A percentile compares a stretch with the other conserved stretches of the same genome.
phyloP scores from a whole-genome alignment of 139 green algal genomes.

The Volvox reticuliferus region DNA sequence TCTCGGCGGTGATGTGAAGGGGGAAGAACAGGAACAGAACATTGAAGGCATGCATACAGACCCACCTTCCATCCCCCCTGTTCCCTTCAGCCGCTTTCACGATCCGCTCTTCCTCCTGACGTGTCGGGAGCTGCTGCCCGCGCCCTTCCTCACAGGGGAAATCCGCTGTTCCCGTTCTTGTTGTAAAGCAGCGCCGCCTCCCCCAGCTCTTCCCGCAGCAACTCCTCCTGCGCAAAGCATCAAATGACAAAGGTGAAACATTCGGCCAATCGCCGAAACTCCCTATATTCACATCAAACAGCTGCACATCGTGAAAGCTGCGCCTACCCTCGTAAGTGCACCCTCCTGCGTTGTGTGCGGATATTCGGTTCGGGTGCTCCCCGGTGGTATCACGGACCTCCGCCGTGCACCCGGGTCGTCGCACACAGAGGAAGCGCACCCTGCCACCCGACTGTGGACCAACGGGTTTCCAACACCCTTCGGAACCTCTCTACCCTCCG shows the following conservation, averaged over 20 bases:
- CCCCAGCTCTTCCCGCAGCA: conserved; percentile 13
- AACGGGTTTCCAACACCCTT: not conserved
- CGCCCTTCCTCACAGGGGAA: not conserved
- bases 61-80: no score
- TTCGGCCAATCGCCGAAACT: not conserved
- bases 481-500: not conserved
- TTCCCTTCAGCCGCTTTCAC: no score
- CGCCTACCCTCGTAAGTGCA: not conserved
- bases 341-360: not conserved
- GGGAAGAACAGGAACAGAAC: no score
- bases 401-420: not conserved
- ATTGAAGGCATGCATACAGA: no score
- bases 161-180: not conserved
- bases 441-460: not conserved
- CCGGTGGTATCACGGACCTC: not conserved
- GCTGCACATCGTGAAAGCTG: not conserved
- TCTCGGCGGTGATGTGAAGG: no score
- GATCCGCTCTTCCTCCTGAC: no score
- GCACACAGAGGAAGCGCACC: not conserved
- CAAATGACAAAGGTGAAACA: not conserved
- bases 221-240: not conserved
- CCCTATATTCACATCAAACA: not conserved
- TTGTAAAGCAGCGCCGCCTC: not conserved
- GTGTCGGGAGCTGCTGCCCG: no score
- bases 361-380: not conserved